Evolutionary conservation across 768 basidiomycete genomes (phyloP), one percentile per base, ranked within the genome.

Genomic region (Auricularia auricula-judae): DNA sequence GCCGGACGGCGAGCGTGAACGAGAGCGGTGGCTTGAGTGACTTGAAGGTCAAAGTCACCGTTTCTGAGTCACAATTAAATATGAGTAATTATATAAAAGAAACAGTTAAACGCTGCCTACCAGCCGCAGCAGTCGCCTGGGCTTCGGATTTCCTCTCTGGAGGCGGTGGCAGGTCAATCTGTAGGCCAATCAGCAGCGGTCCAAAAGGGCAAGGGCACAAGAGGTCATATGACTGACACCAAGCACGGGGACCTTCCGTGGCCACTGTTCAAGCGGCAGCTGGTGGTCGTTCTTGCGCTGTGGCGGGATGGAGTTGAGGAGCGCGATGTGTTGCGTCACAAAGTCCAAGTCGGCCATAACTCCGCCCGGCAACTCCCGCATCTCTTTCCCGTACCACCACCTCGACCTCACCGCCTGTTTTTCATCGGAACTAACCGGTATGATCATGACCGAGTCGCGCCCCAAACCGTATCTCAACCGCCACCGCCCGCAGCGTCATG

Each of bases 1-100:
- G 83, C 60, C 86, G 84, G 12, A 91, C 82, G 59, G 84, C 73
- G 67, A 98, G 80, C 35, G 84, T 80, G 77, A 89, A 89, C 0
- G 87, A 77, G 59, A 86, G 82, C 29, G 91, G 78, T 0, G 97
- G 97, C 72, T 98, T 98, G 71, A 86, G 79, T 60, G 92, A 97
- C 76, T 97, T 98, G 82, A 99, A 85, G 62, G 85, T 88, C 68
- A 99, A 75, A 23, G 78, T 79, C 68, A 98, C 76, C 8, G 36
- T 83, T 74, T 62, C 80, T 76, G 70, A 29, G 64, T 60, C 14
- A 60, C 65, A 63, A 39, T 29, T 29, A 29, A 29, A 29, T 29
- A 29, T 29, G 36, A 39, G 29, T 64, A 53, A 64, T 67, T 61
- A 39, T 36, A 39, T 36, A 70, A 63, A 43, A 23, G 3, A 4